These are phyloP conservation scores for Triticum timopheevii DNA, from an alignment of 176 grass and related monocot genomes.

Conservation along the genomic window DNA sequence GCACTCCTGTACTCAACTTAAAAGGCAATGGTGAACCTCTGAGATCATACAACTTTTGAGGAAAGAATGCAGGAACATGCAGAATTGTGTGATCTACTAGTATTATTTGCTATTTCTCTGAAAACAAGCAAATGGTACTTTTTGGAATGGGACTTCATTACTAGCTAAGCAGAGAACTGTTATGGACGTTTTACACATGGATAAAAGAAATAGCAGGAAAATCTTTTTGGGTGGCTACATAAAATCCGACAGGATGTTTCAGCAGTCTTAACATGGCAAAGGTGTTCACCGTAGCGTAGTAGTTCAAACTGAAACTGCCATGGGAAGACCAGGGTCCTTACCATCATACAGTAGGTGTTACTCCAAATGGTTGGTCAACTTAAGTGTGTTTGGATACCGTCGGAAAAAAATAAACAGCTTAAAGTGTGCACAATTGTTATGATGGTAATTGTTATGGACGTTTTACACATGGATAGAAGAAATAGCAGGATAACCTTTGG, in stretches of 20 bases:
- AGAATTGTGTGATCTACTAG: not conserved
- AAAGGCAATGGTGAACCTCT: conserved; percentile 18
- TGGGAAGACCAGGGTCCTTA: conserved; percentile 8
- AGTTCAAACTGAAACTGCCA: conserved; percentile 6
- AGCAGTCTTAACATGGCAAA: conserved; percentile 21
- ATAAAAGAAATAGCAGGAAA: conserved; percentile 36
- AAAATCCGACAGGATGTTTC: conserved; percentile 16
- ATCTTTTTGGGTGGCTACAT: not conserved
- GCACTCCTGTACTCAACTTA: conserved; percentile 8
- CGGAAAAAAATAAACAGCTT: conserved; percentile 14
- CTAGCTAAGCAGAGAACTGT: conserved; percentile 14
- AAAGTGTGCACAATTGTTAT: conserved; percentile 7
- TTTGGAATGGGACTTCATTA: not conserved
- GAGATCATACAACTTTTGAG: not conserved
- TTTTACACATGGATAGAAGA: conserved; percentile 23
- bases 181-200: not conserved
- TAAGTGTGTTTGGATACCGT: not conserved
- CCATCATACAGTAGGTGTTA: not conserved
- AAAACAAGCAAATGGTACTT: conserved; percentile 9
- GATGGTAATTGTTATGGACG: not conserved
- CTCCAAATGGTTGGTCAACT: not conserved
- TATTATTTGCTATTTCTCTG: not conserved
- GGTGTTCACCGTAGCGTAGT: conserved; percentile 1
- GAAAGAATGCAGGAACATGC: conserved; percentile 14
- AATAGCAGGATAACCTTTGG: conserved; percentile 28